Evolutionary conservation across 352 stramenopile genomes (phyloP), one percentile per base, ranked within the genome.

Genomic region (Paralagenidium karlingii): DNA sequence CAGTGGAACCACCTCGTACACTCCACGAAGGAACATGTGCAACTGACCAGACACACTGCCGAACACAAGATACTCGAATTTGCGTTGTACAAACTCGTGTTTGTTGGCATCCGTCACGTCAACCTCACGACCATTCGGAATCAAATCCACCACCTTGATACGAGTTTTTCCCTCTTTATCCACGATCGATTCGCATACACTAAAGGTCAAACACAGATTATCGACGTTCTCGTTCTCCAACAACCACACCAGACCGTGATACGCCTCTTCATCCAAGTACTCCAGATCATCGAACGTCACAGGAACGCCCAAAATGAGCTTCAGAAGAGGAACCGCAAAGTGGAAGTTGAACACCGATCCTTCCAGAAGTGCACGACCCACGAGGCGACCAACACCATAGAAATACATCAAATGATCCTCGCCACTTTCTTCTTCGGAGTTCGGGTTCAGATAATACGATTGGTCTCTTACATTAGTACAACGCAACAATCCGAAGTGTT

Each of bases 1-100:
- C 51, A 84, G 74, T 9, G 94, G 94, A 29, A 98, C 82, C 8
- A 98, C 87, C 49, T 98, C 93, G 58, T 98, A 98, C 34, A 99
- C 88, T 13, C 96, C 95, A 36, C 82, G 86, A 3, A 98, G 49
- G 40, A 99, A 92, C 11, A 80, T 60, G 37, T 70, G 63, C 6
- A 97, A 64, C 62, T 97, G 87, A 9, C 60, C 28, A 15, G 92
- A 78, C 4, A 98, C 85, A 26, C 87, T 82, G 32, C 86, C 86
- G 28, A 98, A 68, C 25, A 98, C 46, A 25, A 92, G 65, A 55
- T 97, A 97, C 51, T 96, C 89, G 11, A 98, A 68, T 45, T 82
- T 91, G 8, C 70, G 66, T 48, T 97, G 73, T 11, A 98, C 47
- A 46, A 92, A 99, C 55, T 97, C 69, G 5, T 70, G 68, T 48